Base-by-base conservation (phyloP, 2,329 filamentous ascomycete genomes). In the Cordyceps militaris region DNA sequence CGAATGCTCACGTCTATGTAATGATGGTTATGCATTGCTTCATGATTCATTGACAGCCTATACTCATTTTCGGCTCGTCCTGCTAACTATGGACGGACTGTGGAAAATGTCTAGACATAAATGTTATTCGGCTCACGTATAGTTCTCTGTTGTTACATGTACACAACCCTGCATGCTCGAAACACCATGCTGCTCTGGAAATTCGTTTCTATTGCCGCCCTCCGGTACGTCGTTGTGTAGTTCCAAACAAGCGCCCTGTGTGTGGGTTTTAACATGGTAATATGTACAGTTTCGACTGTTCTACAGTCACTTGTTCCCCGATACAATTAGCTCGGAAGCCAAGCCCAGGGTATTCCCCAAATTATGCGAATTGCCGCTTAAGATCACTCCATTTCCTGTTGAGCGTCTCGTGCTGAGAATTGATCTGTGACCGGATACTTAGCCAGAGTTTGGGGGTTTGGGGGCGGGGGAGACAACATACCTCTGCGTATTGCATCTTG, bases 401-500 rank as follows among this genome's bases (percentile, higher is more conserved):
- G 44, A 93, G 80, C 7, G 83, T 81, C 71, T 93, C 89, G 66
- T 92, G 83, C 62, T 81, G 75, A 28, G 82, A 76, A 66, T 88
- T 88, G 63, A 90, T 82, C 88, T 91, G 28, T 40, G n/a, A 28
- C 13, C 19, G n/a, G 13, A 23, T 42, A 9, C 36, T 63, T 26
- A 57, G 44, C 14, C n/a, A 23, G 4, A 21, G 24, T 23, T 16
- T 14, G 23, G 2, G 23, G 24, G n/a, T 24, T 44, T n/a, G 28
- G 5, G 36, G 6, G 16, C 24, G n/a, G 26, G n/a, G 10, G 24
- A 53, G 77, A n/a, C 34, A 14, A 38, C 86, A 78, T 80, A 96
- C 93, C 86, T 97, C 91, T 56, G 94, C 94, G 76, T 92, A 91
- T 67, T 85, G 84, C 89, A 99, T 88, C 81, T 99, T 99, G 1